Conservation (phyloP, 352 stramenopile genomes). For the Discostella stelligera region DNA sequence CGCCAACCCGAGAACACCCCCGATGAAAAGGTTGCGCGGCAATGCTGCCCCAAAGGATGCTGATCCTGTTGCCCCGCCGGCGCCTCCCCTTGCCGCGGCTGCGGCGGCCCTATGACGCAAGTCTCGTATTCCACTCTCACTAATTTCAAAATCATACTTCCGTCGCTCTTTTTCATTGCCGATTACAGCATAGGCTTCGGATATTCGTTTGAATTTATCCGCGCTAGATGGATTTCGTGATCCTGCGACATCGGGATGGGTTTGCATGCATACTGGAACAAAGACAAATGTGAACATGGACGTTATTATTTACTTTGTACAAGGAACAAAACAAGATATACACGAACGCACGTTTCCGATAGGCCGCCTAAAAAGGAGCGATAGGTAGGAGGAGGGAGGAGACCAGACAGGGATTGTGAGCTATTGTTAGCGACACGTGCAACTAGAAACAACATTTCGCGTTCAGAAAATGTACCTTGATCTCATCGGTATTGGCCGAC, state of each 20-base stretch:
- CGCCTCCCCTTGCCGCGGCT: constrained; percentile 13
- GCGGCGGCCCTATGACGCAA: constrained; percentile 6
- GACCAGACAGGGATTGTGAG: background rate
- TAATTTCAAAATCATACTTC: constrained; percentile 65
- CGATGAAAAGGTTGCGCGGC: constrained; percentile 65
- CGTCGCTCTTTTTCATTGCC: constrained; percentile 55
- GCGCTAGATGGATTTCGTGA: constrained; percentile 38
- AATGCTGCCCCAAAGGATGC: constrained; percentile 49
- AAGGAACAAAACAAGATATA: background rate
- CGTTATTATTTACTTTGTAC: background rate
- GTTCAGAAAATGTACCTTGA: constrained; percentile 75
- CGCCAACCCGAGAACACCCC: constrained; percentile 53
- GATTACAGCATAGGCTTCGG: constrained; percentile 67
- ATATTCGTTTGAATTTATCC: constrained; percentile 77
- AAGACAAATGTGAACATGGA: background rate
- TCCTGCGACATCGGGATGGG: constrained; percentile 66
- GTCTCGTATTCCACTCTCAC: constrained; percentile 33
- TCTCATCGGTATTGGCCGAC: constrained; percentile 85
- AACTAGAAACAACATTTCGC: background rate
- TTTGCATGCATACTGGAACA: constrained; percentile 51
- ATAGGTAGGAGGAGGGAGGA: background rate
- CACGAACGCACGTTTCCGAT: constrained; percentile 34
- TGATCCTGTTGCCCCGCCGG: background rate
- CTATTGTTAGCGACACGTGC: too few species aligned
- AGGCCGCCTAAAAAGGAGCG: constrained; percentile 23